Evolutionary conservation across 768 basidiomycete genomes (phyloP), one percentile per base, ranked within the genome.

Genomic region (Naganishia randhawae): DNA sequence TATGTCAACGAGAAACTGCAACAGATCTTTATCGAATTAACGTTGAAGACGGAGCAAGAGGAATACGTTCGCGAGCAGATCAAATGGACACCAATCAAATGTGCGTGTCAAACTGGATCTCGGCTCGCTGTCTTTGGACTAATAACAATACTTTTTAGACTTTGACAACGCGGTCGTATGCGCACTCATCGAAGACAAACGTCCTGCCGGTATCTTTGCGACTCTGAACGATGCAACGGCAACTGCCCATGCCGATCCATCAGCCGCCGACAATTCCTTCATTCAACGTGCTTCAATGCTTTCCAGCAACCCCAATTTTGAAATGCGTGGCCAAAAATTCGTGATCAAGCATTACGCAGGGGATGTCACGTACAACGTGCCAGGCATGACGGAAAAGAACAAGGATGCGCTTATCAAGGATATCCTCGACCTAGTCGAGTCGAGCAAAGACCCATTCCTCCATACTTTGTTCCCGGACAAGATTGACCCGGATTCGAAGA

Each of bases 1-100:
- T 99, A 99, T 75, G 96, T 98, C 82, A 99, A 99, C 84, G 96
- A 99, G 82, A 99, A 99, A 81, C 85, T 99, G 29, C 95, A 99
- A 75, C 95, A 95, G 78, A 99, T 98, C 76, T 99, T 99, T 82
- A 99, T 99, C 75, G 94, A 99, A 80, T 84, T 99, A 57, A 99
- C 96, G 0, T 84, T 99, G 77, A 99, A 99, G 84, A 93, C 95
- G 19, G 96, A 99, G 77, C 96, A 99, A 80, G 96, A 99, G 78
- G 96, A 99, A 81, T 99, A 99, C 76, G 92, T 97, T 32, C 86
- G 91, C 66, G 96, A 99, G 81, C 89, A 95, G 80, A 99, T 99
- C 82, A 91, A 97, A 80, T 99, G 96, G 96, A 95, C 89, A 0
- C 94, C 94, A 0, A 99, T 99, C 85, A 93, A 97, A 74, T 99